These are phyloP conservation scores for Penicillium ucsense DNA, from an alignment of 495 filamentous ascomycete genomes.

Conservation along the genomic window DNA sequence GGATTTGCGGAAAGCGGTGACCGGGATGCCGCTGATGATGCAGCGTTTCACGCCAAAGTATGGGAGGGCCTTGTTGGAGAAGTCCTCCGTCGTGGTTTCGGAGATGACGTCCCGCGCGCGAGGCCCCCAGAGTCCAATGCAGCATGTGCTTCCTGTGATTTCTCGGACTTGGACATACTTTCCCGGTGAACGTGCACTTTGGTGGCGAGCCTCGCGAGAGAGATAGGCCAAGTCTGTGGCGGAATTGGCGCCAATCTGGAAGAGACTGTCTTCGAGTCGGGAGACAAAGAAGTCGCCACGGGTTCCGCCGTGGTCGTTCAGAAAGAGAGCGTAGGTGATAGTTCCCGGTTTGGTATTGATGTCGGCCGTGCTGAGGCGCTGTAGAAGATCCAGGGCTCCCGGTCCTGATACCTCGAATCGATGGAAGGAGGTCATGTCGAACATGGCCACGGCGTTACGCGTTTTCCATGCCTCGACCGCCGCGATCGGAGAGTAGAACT, in stretches of 20 bases:
- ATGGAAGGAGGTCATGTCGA: slow-evolving; percentile 44
- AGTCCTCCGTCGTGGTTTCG: slow-evolving; percentile 23
- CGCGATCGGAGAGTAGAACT: slow-evolving; percentile 37
- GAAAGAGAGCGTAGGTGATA: slow-evolving; percentile 36
- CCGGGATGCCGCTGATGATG: slow-evolving; percentile 29
- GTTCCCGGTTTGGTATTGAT: slow-evolving; percentile 24
- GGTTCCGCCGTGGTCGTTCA: slow-evolving; percentile 32
- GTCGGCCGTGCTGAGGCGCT: slow-evolving; percentile 35
- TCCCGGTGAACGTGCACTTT: slow-evolving; percentile 11
- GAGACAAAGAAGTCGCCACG: slow-evolving; percentile 33
- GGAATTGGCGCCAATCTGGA: slow-evolving; percentile 38
- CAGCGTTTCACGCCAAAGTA: slow-evolving; percentile 30
- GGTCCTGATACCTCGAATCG: slow-evolving; percentile 39
- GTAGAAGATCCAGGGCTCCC: slow-evolving; percentile 33
- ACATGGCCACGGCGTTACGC: slow-evolving; percentile 42
- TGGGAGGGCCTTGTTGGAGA: slow-evolving; percentile 30
- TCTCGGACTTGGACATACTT: slow-evolving; percentile 36
- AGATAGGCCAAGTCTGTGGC: slow-evolving; percentile 36
- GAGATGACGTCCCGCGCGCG: slow-evolving; percentile 29
- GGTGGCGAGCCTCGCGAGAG: slow-evolving; percentile 28
- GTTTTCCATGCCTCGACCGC: slow-evolving; percentile 45
- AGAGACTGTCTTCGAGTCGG: slow-evolving; percentile 26
- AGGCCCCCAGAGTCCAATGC: slow-evolving; percentile 44
- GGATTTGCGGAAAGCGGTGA: slow-evolving; percentile 32
- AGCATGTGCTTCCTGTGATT: slow-evolving; percentile 40